Evolutionary conservation across 331 rosid species (phyloP), one percentile per base, ranked within the genome.

Genomic region (Rosa hybrid): DNA sequence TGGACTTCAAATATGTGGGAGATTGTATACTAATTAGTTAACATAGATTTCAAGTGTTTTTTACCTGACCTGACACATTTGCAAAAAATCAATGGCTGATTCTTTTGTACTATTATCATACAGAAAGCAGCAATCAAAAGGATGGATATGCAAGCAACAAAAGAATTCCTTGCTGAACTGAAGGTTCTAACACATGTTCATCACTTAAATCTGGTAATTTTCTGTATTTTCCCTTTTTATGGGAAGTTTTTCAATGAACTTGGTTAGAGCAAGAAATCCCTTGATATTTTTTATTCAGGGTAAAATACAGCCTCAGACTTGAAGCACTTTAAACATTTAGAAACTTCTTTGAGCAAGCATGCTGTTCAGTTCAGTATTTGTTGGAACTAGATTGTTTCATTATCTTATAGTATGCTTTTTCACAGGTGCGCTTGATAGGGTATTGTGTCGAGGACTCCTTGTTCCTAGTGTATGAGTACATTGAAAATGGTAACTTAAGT

Each of bases 401-500:
- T 41, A 75, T 59, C 63, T 72, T 72, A 30, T 17, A 51, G 48
- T 48, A 41, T 6, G 68, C 8, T 54, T 20, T 16, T 64, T 25
- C 64, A 76, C 86, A 94, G 98, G 98, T 94, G 85, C 92, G 98
- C 50, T 81, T 94, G 88, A 94, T 94, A 27, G 98, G 98, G 57
- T 94, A 90, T 69, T 91, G 98, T 54, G 84, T 89, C 5, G 95
- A 91, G 87, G 87, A 87, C 53, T 94, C 94, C 57, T 90, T 94
- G 68, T 92, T 94, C 85, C 89, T 94, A 57, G 98, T 94, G 48
- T 94, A 92, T 44, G 98, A 94, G 83, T 92, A 39, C 90, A 92
- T 94, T 68, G 98, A 94, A 73, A 92, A 92, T 77, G 98, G 98
- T 54, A 90, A 91, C 88, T 80, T 94, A 62, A 89, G 94, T 76